A percentile compares a stretch with the other conserved stretches of the same genome.
Evolutionary conservation across 345 rosid genomes (phyloP).

Genomic region (Limnanthes douglasii): DNA sequence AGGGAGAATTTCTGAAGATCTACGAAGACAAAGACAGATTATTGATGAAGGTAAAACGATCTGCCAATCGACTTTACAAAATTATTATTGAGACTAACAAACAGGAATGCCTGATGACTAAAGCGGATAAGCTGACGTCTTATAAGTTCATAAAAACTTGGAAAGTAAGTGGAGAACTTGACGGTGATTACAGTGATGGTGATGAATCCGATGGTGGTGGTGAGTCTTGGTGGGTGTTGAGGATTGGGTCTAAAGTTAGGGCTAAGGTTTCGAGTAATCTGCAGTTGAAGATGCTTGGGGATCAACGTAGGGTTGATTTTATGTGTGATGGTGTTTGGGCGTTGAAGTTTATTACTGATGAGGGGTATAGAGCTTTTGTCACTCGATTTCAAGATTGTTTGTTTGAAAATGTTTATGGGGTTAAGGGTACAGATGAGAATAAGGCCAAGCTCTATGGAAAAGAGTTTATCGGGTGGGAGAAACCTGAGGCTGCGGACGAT

Average conservation of each 20-base stretch:
- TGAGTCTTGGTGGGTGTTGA: slow-evolving; percentile 48
- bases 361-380: slow-evolving; percentile 52
- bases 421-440: slow-evolving; percentile 50
- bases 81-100: no score
- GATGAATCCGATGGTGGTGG: slow-evolving; percentile 17
- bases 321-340: slow-evolving; percentile 81
- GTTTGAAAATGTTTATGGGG: slow-evolving; percentile 72
- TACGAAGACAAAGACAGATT: no score
- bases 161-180: slow-evolving; percentile 11
- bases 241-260: slow-evolving; percentile 50
- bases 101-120: no score
- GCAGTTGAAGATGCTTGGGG: slow-evolving; percentile 86
- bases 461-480: slow-evolving; percentile 84
- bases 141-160: slow-evolving; percentile 32
- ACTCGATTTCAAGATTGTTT: slow-evolving; percentile 54
- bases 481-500: slow-evolving; percentile 83
- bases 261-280: slow-evolving; percentile 57
- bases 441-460: slow-evolving; percentile 69
- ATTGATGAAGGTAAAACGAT: no score
- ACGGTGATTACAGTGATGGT: slow-evolving; percentile 24
- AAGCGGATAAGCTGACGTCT: slow-evolving; percentile 43
- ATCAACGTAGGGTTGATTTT: slow-evolving; percentile 70
- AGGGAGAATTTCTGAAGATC: no score
- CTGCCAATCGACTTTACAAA: no score
- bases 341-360: slow-evolving; percentile 51